phyloP scores from a whole-genome alignment of 768 basidiomycete species.

The Cyathus striatus region DNA sequence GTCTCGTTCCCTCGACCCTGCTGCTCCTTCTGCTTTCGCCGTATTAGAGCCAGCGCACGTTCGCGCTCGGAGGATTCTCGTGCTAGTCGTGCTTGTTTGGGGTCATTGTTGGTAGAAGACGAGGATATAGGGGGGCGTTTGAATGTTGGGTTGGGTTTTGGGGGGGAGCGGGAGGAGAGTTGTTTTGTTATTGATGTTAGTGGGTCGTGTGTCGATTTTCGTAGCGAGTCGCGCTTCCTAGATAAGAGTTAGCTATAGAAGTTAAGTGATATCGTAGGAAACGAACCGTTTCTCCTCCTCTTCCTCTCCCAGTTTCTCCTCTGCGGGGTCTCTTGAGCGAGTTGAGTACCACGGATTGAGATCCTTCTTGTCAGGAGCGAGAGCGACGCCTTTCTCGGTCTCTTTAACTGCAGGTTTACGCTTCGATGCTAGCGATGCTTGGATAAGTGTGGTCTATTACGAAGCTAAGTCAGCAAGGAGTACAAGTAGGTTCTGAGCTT shows the following conservation, averaged over 20 bases:
- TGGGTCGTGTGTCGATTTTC: conserved; percentile 65
- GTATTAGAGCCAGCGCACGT: conserved; percentile 68
- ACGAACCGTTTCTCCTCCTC: conserved; percentile 22
- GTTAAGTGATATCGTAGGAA: background rate
- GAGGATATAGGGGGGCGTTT: conserved; percentile 12
- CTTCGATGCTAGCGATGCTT: background rate
- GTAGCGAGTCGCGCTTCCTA: conserved; percentile 59
- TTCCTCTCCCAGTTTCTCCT: conserved; percentile 29
- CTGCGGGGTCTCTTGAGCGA: conserved; percentile 16
- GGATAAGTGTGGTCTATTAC: background rate
- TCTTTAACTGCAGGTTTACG: conserved; percentile 19
- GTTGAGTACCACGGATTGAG: conserved; percentile 76
- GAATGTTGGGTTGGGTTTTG: conserved; percentile 11
- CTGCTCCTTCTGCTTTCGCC: conserved; percentile 59
- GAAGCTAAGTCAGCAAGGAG: too few relatives aligned
- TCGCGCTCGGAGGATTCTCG: conserved; percentile 74
- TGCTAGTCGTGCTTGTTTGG: conserved; percentile 47
- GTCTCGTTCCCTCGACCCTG: conserved; percentile 64
- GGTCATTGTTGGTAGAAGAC: conserved; percentile 11
- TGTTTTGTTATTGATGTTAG: conserved; percentile 69
- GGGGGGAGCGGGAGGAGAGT: conserved; percentile 38
- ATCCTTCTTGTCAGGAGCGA: conserved; percentile 74
- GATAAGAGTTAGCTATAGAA: background rate
- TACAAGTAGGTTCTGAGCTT: too few relatives aligned
- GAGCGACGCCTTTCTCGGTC: conserved; percentile 65